phyloP scores from a whole-genome alignment of 495 filamentous ascomycete species.

The Massariosphaeria phaeospora region DNA sequence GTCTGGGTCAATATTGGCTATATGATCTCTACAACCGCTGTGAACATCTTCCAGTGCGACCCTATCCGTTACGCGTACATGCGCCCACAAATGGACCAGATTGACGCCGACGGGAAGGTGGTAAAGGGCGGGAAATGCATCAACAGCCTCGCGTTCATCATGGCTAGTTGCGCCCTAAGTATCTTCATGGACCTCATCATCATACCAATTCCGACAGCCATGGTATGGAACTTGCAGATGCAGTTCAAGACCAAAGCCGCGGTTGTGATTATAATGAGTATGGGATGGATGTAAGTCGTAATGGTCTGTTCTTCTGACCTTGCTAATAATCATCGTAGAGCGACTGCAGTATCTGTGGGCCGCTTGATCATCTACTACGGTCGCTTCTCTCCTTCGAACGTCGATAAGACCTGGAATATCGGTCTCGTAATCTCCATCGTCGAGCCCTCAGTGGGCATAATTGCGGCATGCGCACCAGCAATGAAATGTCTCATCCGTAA shows the following conservation, averaged over 20 bases:
- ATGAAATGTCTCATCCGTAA: conserved; percentile 28
- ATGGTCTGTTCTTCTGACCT: neutral
- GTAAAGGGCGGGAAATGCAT: conserved; percentile 45
- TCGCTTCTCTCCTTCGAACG: conserved; percentile 18
- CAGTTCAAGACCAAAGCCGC: conserved; percentile 44
- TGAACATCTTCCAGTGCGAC: conserved; percentile 54
- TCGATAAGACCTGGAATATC: conserved; percentile 27
- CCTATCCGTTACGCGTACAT: conserved; percentile 41
- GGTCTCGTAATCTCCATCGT: conserved; percentile 28
- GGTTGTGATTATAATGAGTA: conserved; percentile 43
- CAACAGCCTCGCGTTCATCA: conserved; percentile 43
- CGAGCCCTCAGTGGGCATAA: conserved; percentile 30
- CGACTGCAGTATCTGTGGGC: conserved; percentile 24
- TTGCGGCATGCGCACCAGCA: conserved; percentile 32
- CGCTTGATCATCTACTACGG: conserved; percentile 36
- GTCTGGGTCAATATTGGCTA: conserved; percentile 49
- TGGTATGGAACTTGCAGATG: conserved; percentile 48
- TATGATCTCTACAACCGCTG: conserved; percentile 53
- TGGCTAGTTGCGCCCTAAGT: conserved; percentile 44
- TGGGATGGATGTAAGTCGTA: conserved; percentile 33
- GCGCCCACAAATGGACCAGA: conserved; percentile 16
- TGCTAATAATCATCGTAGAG: conserved; percentile 10
- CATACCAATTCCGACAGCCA: conserved; percentile 47
- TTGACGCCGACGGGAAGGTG: conserved; percentile 38
- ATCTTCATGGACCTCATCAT: conserved; percentile 48